phyloP scores from a whole-genome alignment of 768 basidiomycete genomes.

The Mrakia hoshinonis region DNA sequence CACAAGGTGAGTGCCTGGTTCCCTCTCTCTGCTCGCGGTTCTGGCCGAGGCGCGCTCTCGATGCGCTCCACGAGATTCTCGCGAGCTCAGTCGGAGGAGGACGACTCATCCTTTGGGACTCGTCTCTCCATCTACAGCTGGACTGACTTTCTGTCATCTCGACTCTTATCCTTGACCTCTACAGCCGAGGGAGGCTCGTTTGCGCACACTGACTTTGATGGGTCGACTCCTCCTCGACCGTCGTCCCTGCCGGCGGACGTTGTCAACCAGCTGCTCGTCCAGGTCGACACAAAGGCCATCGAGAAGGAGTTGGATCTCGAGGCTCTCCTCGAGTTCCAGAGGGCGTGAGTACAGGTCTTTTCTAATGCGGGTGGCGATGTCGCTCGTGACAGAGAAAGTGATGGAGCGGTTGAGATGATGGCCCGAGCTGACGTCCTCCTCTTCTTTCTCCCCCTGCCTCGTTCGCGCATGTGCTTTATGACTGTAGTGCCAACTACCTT shows the following conservation, averaged over 20 bases:
- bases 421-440: neutral
- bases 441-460: neutral
- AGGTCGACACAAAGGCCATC: conserved; percentile 7
- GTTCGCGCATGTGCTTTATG: neutral
- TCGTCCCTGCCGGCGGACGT: conserved; percentile 13
- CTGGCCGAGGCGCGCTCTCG: too few relatives aligned
- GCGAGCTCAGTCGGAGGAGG: neutral
- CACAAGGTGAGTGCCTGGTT: neutral
- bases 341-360: conserved; percentile 26
- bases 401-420: neutral
- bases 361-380: neutral
- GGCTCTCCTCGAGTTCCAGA: conserved; percentile 39
- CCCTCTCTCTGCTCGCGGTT: neutral
- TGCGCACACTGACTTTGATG: conserved; percentile 26
- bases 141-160: neutral
- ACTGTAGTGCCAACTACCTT: conserved; percentile 35
- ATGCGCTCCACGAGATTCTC: too few relatives aligned
- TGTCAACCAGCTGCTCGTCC: conserved; percentile 22
- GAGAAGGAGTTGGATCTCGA: conserved; percentile 34
- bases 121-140: neutral
- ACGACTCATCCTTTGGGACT: neutral
- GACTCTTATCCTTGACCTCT: neutral
- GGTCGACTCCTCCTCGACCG: conserved; percentile 22
- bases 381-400: too few relatives aligned
- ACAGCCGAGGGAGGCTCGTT: conserved; percentile 29